Evolutionary conservation across 371 early-diverging fungal genomes (phyloP).

Genomic region (Rhizopus delemar): DNA sequence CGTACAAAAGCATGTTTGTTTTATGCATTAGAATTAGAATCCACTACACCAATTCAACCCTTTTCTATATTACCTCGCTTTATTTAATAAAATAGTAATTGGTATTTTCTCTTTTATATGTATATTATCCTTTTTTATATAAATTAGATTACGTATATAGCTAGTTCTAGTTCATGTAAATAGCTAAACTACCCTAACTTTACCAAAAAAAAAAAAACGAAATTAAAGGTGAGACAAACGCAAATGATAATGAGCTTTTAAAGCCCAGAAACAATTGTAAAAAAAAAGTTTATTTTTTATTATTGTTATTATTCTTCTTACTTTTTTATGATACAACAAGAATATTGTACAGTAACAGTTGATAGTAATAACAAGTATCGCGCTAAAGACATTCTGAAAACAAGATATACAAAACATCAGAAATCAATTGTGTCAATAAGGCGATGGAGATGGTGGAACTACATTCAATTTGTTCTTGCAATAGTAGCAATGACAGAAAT

Average conservation of each 20-base stretch:
- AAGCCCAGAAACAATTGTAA: too few relatives aligned
- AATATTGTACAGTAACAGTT: neutral
- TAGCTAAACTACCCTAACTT: too few relatives aligned
- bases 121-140: neutral
- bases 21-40: constrained; percentile 74
- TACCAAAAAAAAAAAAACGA: too few relatives aligned
- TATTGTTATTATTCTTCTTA: neutral
- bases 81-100: constrained; percentile 15
- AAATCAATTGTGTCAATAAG: neutral
- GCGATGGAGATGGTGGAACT: constrained; percentile 26
- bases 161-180: too few relatives aligned
- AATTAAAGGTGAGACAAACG: too few relatives aligned
- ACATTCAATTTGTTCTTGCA: constrained; percentile 1
- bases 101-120: neutral
- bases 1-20: constrained; percentile 70
- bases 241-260: too few relatives aligned
- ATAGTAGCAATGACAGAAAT: constrained; percentile 8
- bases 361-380: neutral
- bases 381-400: neutral
- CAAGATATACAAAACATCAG: neutral
- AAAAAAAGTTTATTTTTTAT: neutral
- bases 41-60: constrained; percentile 63
- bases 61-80: constrained; percentile 57
- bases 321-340: constrained; percentile 1
- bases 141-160: too few relatives aligned